Evolutionary conservation across 345 rosid genomes (phyloP).

Genomic region (Eucalyptus cladocalyx): DNA sequence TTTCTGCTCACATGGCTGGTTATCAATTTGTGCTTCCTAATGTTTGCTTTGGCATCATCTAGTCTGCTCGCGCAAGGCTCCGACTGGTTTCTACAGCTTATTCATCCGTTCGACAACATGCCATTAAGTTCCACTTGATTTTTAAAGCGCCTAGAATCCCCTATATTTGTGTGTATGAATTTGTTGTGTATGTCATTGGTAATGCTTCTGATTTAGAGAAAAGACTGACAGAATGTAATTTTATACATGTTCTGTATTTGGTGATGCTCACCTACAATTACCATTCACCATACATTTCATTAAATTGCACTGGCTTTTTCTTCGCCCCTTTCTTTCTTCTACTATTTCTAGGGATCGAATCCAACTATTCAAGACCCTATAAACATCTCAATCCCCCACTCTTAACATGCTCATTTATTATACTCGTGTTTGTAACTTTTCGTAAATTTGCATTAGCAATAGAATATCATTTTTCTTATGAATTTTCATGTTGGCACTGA

Average conservation of each 20-base stretch:
- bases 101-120: accelerated
- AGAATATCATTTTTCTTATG: too few species aligned
- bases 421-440: too few species aligned
- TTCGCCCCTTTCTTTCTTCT: background rate
- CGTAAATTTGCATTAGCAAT: too few species aligned
- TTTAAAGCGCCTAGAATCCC: background rate
- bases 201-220: background rate
- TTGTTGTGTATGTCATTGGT: accelerated
- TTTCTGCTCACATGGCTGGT: background rate
- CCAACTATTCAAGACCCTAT: background rate
- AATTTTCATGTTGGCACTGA: background rate
- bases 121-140: background rate
- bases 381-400: background rate
- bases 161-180: background rate
- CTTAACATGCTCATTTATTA: too few species aligned
- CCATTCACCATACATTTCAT: background rate
- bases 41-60: background rate
- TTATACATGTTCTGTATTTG: accelerated
- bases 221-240: accelerated
- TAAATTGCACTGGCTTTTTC: background rate
- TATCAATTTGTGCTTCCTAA: background rate
- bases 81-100: accelerated
- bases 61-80: accelerated
- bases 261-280: background rate
- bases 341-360: background rate